Evolutionary conservation across 225 moss, liverwort and hornwort genomes (phyloP).

Genomic region (Antitrichia curtipendula): DNA sequence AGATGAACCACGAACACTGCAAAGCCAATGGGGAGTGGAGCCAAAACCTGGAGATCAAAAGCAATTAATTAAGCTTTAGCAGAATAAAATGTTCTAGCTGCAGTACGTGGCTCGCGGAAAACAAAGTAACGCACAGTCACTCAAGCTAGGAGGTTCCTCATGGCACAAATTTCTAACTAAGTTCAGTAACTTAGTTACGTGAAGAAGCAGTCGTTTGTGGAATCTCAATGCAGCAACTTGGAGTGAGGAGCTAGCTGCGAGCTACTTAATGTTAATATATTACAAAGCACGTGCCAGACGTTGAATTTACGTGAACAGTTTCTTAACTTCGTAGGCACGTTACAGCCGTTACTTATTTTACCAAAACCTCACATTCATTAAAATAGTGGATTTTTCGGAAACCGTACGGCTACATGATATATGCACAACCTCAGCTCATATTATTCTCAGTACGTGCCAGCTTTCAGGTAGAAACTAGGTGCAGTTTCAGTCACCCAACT

Average conservation of each 20-base stretch:
- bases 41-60: constrained; percentile 12
- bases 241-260: not conserved
- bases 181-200: not conserved
- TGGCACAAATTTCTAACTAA: not conserved
- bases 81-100: not conserved
- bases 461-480: not conserved
- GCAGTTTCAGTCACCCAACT: not conserved
- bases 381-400: not conserved
- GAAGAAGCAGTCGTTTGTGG: not conserved
- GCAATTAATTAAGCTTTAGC: not conserved
- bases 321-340: not conserved
- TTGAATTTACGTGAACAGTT: not conserved
- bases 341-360: not conserved
- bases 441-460: not conserved
- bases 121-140: not conserved
- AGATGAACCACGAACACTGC: constrained; percentile 39
- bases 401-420: not conserved
- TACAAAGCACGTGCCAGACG: not conserved
- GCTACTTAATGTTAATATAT: too few relatives aligned
- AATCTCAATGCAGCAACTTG: not conserved
- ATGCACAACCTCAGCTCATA: not conserved
- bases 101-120: not conserved
- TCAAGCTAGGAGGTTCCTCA: not conserved
- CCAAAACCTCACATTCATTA: not conserved
- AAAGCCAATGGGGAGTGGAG: constrained; percentile 42